These are phyloP conservation scores for Chondrostereum purpureum DNA, from an alignment of 1,284 basidiomycete species.

Conservation along the genomic window DNA sequence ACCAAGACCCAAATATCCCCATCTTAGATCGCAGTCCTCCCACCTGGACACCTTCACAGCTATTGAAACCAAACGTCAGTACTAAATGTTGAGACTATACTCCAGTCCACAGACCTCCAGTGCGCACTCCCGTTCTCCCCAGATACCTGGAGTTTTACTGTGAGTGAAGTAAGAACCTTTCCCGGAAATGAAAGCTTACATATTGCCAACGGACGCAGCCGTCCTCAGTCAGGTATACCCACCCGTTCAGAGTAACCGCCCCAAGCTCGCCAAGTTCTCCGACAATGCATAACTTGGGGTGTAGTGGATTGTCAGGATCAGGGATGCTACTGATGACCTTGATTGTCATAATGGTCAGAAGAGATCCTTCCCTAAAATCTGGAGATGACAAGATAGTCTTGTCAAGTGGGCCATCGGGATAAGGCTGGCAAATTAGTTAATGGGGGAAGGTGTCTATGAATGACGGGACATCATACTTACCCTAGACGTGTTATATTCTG, in stretches of 20 bases:
- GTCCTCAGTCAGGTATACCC: conserved; percentile 50
- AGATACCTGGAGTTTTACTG: conserved; percentile 32
- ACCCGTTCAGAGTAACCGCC: conserved; percentile 41
- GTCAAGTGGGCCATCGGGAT: conserved; percentile 28
- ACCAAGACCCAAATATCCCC: conserved; percentile 63
- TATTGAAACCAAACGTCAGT: conserved; percentile 19
- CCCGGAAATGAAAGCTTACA: conserved; percentile 31
- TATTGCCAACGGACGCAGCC: conserved; percentile 57
- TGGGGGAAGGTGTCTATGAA: background rate
- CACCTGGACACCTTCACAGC: conserved; percentile 58
- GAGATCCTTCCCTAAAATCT: conserved; percentile 46
- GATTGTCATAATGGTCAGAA: conserved; percentile 40
- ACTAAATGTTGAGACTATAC: conserved; percentile 1
- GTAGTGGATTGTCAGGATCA: conserved; percentile 41
- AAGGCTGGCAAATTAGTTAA: conserved; percentile 5
- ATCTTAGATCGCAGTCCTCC: conserved; percentile 52
- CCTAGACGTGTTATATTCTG: conserved; percentile 44
- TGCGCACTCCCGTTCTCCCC: conserved; percentile 52
- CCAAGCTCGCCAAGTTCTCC: conserved; percentile 42
- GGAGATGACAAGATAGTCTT: conserved; percentile 40
- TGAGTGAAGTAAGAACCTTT: conserved; percentile 8
- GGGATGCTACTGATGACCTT: conserved; percentile 32
- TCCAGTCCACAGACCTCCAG: conserved; percentile 46
- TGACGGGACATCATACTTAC: conserved; percentile 23
- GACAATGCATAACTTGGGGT: conserved; percentile 47